Base-by-base conservation (phyloP, 2,329 filamentous ascomycete species). In the Sclerotinia sclerotiorum region DNA sequence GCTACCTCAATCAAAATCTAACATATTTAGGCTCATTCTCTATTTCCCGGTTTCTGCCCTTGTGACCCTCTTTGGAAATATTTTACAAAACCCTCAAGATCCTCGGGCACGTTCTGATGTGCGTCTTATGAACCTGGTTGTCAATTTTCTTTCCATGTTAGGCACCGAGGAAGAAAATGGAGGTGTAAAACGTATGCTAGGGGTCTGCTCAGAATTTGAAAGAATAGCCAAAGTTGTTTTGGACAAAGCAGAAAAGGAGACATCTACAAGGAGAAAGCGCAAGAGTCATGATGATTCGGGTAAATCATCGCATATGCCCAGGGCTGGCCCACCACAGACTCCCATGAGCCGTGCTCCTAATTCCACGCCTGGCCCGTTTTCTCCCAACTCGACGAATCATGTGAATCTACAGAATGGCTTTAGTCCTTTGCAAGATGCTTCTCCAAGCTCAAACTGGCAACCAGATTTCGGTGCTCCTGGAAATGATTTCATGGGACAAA, bases 21-120 rank as follows among this genome's bases (percentile, higher is more conserved):
- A 81, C 69, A 70, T 17, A 29, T 46, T 13, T 69, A 89, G 87
- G 93, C 85, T 99, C 77, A 92, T 97, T 73, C 82, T 98, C 15
- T 99, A 99, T 80, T 99, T 97, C 80, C 95, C 95, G 0, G 94
- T 99, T 11, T 97, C 95, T 0, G 92, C 95, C 1, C 85, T 98
- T 5, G 93, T 99, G 56, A 98, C 95, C 0, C 82, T 99, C 2
- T 99, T 99, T 76, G 94, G 94, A 69, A 97, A 98, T 76, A 96
- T 98, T 58, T 81, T 99, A 0, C 95, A 99, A 78, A 98, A 98
- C 74, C 95, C 95, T 0, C 87, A 94, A 69, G 95, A 99, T 76
- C 88, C 91, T 1, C 87, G 93, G 57, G 94, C 94, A 54, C 89
- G 93, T 67, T 93, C 93, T 0, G 95, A 99, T 78, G 88, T 95